phyloP scores from a whole-genome alignment of 345 rosid species.

The Rhodamnia rubescens region DNA sequence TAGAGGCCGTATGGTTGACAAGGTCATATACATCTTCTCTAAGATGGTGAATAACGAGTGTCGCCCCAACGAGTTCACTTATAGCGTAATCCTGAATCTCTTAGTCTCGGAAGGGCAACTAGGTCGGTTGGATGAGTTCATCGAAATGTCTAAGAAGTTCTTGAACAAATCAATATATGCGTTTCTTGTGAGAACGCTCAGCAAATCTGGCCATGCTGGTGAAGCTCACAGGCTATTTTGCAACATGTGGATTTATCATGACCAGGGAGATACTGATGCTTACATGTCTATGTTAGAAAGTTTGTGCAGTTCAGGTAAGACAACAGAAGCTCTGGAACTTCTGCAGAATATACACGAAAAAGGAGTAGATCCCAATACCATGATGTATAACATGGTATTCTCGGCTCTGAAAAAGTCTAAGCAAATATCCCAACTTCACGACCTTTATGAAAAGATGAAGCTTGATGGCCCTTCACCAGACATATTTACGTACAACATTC shows the following conservation, averaged over 20 bases:
- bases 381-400: conserved; percentile 70
- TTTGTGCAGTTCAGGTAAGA: conserved; percentile 63
- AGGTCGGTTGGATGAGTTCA: conserved; percentile 43
- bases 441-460: conserved; percentile 78
- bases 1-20: conserved; percentile 52
- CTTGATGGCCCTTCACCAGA: conserved; percentile 62
- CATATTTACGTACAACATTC: conserved; percentile 68
- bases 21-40: conserved; percentile 55
- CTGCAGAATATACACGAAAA: conserved; percentile 59
- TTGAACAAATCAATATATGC: conserved; percentile 70
- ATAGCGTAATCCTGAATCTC: conserved; percentile 43
- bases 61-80: conserved; percentile 63
- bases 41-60: conserved; percentile 57
- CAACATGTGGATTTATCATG: conserved; percentile 83
- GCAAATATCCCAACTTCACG: conserved; percentile 53
- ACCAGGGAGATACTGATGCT: conserved; percentile 65
- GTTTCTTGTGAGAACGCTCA: conserved; percentile 56
- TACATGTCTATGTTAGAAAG: conserved; percentile 64
- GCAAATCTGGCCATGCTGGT: conserved; percentile 64
- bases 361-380: conserved; percentile 48
- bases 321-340: conserved; percentile 68
- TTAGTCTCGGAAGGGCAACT: conserved; percentile 62
- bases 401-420: conserved; percentile 64
- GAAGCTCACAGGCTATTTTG: conserved; percentile 85
- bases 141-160: conserved; percentile 60